Evolutionary conservation across 148 eudicot genomes (phyloP).

Genomic region (Spergularia marina): DNA sequence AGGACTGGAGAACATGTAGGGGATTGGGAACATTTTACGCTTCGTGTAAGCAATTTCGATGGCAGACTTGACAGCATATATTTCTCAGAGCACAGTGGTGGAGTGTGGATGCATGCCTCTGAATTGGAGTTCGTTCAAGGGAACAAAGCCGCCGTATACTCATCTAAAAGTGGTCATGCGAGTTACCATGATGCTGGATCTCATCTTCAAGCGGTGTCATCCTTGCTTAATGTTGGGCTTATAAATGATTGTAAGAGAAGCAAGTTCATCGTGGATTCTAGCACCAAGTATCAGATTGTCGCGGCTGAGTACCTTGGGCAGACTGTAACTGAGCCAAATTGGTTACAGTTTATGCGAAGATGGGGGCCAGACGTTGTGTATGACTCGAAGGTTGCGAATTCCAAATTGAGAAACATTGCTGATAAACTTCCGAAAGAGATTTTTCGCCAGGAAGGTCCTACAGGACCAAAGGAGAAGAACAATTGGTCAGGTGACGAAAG

Average conservation of each 20-base stretch:
- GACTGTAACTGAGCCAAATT: conserved; percentile 53
- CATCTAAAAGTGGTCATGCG: conserved; percentile 80
- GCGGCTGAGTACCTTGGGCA: conserved; percentile 82
- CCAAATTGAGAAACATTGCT: conserved; percentile 41
- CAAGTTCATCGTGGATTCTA: conserved; percentile 55
- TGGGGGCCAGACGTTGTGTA: conserved; percentile 82
- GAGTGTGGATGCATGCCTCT: conserved; percentile 62
- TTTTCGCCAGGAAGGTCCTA: conserved; percentile 75
- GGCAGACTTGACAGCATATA: conserved; percentile 70
- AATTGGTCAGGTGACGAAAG: conserved; percentile 89
- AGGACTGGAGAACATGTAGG: conserved; percentile 77
- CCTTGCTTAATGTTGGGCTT: conserved; percentile 61
- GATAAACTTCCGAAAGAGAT: conserved; percentile 62
- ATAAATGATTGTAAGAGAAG: conserved; percentile 73
- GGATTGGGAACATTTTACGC: conserved; percentile 92
- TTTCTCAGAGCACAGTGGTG: conserved; percentile 89
- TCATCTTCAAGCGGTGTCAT: conserved; percentile 65
- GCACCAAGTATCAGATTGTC: conserved; percentile 50
- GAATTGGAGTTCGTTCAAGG: conserved; percentile 74
- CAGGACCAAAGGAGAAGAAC: conserved; percentile 96
- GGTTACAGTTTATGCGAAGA: conserved; percentile 82
- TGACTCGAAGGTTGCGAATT: conserved; percentile 48
- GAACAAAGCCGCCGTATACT: conserved; percentile 60
- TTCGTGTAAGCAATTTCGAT: conserved; percentile 78
- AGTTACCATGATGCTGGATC: conserved; percentile 65